These are phyloP conservation scores for Mortierella sp. DNA, from an alignment of 371 early-diverging fungal genomes.

Conservation along the genomic window DNA sequence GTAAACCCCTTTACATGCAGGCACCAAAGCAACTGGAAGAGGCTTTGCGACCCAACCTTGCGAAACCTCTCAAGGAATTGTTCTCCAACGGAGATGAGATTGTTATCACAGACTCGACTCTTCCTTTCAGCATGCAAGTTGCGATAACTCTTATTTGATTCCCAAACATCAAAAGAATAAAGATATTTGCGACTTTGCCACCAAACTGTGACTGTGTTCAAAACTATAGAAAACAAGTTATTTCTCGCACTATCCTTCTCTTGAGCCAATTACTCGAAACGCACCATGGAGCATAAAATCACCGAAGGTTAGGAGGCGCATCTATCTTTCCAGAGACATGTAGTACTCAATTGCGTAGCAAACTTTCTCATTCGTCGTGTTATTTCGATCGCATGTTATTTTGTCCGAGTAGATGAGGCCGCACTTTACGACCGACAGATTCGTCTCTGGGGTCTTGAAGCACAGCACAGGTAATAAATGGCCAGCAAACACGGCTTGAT, in stretches of 20 bases:
- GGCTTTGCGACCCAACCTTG: constrained; percentile 80
- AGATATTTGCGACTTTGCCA: constrained; percentile 1
- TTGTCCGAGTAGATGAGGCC: constrained; percentile 78
- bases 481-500: not conserved
- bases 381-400: not conserved
- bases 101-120: constrained; percentile 79
- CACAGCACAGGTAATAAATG: constrained; percentile 85
- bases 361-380: not conserved
- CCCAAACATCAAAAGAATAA: not conserved
- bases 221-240: not conserved
- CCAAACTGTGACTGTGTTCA: constrained; percentile 13
- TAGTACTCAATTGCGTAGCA: too few species aligned
- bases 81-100: constrained; percentile 74
- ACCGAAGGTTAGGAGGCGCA: constrained; percentile 32
- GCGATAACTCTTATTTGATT: constrained; percentile 13
- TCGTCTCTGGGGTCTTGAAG: constrained; percentile 94
- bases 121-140: constrained; percentile 76
- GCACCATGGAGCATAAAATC: constrained; percentile 42
- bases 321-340: not conserved
- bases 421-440: constrained; percentile 96
- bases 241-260: not conserved
- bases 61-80: constrained; percentile 70
- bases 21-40: constrained; percentile 79
- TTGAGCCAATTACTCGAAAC: not conserved
- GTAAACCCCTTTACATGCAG: constrained; percentile 83